These are phyloP conservation scores for Senna tora DNA, from an alignment of 306 rosid genomes.

Conservation along the genomic window DNA sequence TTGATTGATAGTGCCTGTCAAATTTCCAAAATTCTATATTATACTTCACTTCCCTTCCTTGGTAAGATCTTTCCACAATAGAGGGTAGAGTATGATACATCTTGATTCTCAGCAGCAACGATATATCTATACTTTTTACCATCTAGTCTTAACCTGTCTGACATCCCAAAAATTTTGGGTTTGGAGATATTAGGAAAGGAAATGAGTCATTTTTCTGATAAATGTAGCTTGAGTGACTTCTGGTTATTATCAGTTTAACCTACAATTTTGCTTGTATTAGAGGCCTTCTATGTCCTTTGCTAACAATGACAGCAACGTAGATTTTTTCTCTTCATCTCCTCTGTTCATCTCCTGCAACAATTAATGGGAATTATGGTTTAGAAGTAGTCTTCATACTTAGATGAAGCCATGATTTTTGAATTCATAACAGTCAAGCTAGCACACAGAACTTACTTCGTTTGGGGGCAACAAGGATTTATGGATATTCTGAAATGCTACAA, in stretches of 20 bases:
- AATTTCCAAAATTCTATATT: conserved; percentile 34
- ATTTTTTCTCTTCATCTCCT: conserved; percentile 39
- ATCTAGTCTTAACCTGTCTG: conserved; percentile 29
- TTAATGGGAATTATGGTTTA: conserved; percentile 19
- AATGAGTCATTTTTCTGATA: conserved; percentile 27
- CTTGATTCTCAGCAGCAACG: conserved; percentile 22
- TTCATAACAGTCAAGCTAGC: not conserved
- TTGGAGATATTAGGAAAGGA: conserved; percentile 21
- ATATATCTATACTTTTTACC: conserved; percentile 9
- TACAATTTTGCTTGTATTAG: conserved; percentile 31
- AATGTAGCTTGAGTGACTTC: conserved; percentile 10
- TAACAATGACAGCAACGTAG: conserved; percentile 37
- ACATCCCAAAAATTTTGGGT: conserved; percentile 26
- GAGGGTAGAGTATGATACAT: conserved; percentile 14
- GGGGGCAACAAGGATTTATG: conserved; percentile 4
- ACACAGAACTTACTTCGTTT: conserved; percentile 50
- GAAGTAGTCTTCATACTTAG: not conserved
- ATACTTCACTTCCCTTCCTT: not conserved
- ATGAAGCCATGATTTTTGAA: not conserved
- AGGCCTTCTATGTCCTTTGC: conserved; percentile 34
- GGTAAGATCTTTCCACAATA: conserved; percentile 18
- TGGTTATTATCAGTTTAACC: conserved; percentile 25
- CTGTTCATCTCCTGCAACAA: conserved; percentile 39
- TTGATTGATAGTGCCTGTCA: not conserved
- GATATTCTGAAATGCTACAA: conserved; percentile 35